Base-by-base conservation (phyloP, 768 basidiomycete species). In the Hygrocybe punicea region DNA sequence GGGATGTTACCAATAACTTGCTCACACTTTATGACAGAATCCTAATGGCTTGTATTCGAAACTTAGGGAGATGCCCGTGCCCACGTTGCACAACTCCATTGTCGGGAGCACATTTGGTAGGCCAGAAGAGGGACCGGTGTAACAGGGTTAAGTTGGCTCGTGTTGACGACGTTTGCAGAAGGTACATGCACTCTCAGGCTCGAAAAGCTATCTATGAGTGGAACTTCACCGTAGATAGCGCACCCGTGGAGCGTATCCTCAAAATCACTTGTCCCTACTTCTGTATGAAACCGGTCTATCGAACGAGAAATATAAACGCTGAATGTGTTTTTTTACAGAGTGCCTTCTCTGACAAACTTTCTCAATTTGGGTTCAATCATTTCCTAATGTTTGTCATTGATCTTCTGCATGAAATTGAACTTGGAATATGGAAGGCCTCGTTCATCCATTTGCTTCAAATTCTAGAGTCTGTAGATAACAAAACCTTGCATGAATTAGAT, bases 11-110 rank as follows among this genome's bases (percentile, higher is more conserved):
- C 24, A 23, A 10, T 3, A 13, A 21, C 21, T 24, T 39, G 6
- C 25, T 37, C 19, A 10, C 55, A 33, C n/a, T 29, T 11, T 35
- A 19, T n/a, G 13, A 29, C 1, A 51, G 47, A 9, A 48, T 49
- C n/a, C 21, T 46, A 7, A 4, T 57, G 17, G 55, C 49, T 16
- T 16, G 55, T 51, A 37, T 49, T 14, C 44, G 5, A 17, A 21
- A 24, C 21, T 29, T 6, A 16, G 24, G 6, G n/a, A 35, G 24
- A 1, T 65, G 60, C 23, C 70, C 67, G 4, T 72, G 70, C 44
- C 65, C 65, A 0, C 60, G 65, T 9, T 72, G 69, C 58, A 29
- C 58, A 6, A 59, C 65, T 17, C 51, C 53, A 4, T 66, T 65
- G 49, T 45, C 45, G 1, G 3, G 66, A 3, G 61, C 74, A 25